phyloP scores from a whole-genome alignment of 371 early-diverging fungal species.

The Mortierella polycephala region DNA sequence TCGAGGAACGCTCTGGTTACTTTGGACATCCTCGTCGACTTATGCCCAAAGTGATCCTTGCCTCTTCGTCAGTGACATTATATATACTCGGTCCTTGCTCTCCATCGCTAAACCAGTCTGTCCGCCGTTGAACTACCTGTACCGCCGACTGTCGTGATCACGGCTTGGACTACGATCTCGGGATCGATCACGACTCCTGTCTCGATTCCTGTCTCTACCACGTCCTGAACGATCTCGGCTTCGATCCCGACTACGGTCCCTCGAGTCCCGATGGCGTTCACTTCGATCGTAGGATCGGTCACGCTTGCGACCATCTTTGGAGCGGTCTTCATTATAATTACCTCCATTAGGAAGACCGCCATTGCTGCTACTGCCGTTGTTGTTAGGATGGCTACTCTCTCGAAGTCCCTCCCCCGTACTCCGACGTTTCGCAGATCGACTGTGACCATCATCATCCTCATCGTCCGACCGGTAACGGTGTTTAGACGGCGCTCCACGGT shows the following conservation, averaged over 20 bases:
- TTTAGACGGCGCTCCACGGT: slow-evolving; percentile 33
- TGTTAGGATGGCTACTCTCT: slow-evolving; percentile 18
- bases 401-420: slow-evolving; percentile 44
- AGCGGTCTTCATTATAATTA: slow-evolving; percentile 27
- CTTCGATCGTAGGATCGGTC: slow-evolving; percentile 41
- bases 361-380: slow-evolving; percentile 33
- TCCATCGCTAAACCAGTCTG: slow-evolving; percentile 4
- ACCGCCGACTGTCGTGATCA: slow-evolving; percentile 39
- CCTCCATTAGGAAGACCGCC: slow-evolving; percentile 31
- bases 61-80: no score
- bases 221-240: slow-evolving; percentile 18
- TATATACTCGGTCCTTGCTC: not conserved
- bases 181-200: slow-evolving; percentile 35
- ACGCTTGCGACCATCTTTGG: slow-evolving; percentile 28
- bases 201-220: slow-evolving; percentile 26
- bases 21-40: no score
- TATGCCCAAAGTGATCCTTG: no score
- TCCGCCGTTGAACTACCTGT: slow-evolving; percentile 33
- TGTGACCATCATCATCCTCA: slow-evolving; percentile 46
- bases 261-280: slow-evolving; percentile 32
- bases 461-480: slow-evolving; percentile 49
- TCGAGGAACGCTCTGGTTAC: no score
- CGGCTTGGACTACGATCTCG: slow-evolving; percentile 47
- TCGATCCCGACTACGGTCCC: slow-evolving; percentile 36
- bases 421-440: slow-evolving; percentile 40